Evolutionary conservation across 2,329 filamentous ascomycete genomes (phyloP).

Genomic region (Pezicula rhizophila): DNA sequence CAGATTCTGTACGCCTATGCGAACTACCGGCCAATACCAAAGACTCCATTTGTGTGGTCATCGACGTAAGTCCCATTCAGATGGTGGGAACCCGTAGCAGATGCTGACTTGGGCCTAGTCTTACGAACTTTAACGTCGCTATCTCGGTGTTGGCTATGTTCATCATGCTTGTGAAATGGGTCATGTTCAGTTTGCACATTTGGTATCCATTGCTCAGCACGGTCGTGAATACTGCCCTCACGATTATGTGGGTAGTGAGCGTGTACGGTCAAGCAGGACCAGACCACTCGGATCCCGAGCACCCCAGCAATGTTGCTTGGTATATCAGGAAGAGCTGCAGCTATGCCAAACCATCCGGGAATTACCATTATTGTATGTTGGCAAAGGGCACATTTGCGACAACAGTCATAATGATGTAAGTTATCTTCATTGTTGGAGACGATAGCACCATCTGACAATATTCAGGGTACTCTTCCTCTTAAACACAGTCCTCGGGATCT

Average conservation of each 20-base stretch:
- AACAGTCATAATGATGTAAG: slow-evolving; percentile 63
- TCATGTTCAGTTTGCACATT: slow-evolving; percentile 63
- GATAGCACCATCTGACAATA: background rate
- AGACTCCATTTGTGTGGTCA: slow-evolving; percentile 67
- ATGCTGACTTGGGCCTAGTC: slow-evolving; percentile 38
- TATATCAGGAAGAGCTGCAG: slow-evolving; percentile 67
- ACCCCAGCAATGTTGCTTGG: slow-evolving; percentile 62
- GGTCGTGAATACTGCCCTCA: slow-evolving; percentile 49
- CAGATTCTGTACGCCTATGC: slow-evolving; percentile 68
- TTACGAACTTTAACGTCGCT: slow-evolving; percentile 71
- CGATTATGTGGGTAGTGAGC: slow-evolving; percentile 58
- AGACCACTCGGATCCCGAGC: slow-evolving; percentile 61
- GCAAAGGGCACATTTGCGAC: slow-evolving; percentile 63
- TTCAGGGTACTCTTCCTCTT: slow-evolving; percentile 52
- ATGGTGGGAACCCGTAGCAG: background rate
- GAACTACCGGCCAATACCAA: slow-evolving; percentile 58
- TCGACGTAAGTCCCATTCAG: slow-evolving; percentile 49
- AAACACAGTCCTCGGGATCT: slow-evolving; percentile 54
- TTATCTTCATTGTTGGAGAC: slow-evolving; percentile 16
- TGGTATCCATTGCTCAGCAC: slow-evolving; percentile 62
- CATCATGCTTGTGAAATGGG: slow-evolving; percentile 64
- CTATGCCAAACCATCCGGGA: slow-evolving; percentile 47
- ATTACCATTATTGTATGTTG: slow-evolving; percentile 56
- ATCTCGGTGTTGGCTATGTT: slow-evolving; percentile 73
- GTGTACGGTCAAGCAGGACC: slow-evolving; percentile 67